Conservation (phyloP, 805 yeast genomes). For the Metschnikowia corniflorae region DNA sequence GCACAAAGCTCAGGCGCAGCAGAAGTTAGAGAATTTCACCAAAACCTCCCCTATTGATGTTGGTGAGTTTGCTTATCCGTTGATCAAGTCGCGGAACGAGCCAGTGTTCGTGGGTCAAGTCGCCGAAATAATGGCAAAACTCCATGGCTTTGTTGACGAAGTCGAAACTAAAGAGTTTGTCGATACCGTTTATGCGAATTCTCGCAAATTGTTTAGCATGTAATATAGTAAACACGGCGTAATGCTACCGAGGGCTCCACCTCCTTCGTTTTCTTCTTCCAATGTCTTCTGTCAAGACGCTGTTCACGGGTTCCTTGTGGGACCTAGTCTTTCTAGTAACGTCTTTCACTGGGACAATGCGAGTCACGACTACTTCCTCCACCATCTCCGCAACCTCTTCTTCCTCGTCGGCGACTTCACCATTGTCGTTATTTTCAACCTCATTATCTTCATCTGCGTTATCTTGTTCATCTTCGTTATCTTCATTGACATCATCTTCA, state of each 20-base stretch:
- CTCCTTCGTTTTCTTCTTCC: not conserved
- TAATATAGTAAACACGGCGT: slow-evolving; percentile 2
- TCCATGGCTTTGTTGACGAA: slow-evolving; percentile 28
- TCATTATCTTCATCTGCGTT: slow-evolving; percentile 5
- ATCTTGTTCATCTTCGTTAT: slow-evolving; percentile 13
- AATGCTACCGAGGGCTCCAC: too few species aligned
- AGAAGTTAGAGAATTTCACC: slow-evolving; percentile 7
- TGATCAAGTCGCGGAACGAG: slow-evolving; percentile 85
- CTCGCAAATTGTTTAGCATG: slow-evolving; percentile 30
- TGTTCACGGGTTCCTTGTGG: not conserved
- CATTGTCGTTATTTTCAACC: not conserved
- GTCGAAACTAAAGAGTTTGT: slow-evolving; percentile 30
- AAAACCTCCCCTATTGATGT: slow-evolving; percentile 10
- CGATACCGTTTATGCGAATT: slow-evolving; percentile 34
- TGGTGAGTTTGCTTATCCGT: slow-evolving; percentile 36
- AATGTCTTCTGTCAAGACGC: not conserved
- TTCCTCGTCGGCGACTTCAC: not conserved
- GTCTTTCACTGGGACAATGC: not conserved
- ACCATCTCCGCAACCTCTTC: not conserved
- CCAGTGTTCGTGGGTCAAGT: slow-evolving; percentile 84
- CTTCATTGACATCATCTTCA: slow-evolving; percentile 14
- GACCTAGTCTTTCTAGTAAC: slow-evolving; percentile 1
- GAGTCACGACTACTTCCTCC: not conserved
- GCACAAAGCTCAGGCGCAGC: slow-evolving; percentile 25
- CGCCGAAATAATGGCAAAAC: slow-evolving; percentile 48